Percentiles rank a stretch among this genome's conserved stretches.
These are phyloP conservation scores for Penstemon davidsonii DNA, from an alignment of 257 asterid genomes.

Conservation along the genomic window DNA sequence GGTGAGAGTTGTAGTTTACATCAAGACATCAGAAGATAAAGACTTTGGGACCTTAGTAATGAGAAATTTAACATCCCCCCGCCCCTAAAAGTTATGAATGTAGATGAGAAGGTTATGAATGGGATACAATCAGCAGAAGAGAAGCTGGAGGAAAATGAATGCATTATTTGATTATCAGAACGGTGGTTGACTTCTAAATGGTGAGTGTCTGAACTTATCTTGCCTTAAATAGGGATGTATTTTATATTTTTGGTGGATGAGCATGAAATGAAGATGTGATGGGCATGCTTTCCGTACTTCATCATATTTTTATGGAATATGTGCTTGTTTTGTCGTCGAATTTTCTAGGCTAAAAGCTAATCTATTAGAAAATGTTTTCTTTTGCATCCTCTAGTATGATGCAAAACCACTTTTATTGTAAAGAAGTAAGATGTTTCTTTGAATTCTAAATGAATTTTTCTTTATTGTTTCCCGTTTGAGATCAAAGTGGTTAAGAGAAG, in stretches of 20 bases:
- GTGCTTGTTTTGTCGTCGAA: not conserved
- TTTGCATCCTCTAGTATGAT: not conserved
- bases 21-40: not conserved
- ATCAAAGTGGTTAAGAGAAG: not conserved
- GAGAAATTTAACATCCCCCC: not conserved
- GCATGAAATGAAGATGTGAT: not conserved
- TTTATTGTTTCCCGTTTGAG: not conserved
- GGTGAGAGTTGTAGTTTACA: slow-evolving; percentile 34
- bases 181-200: slow-evolving; percentile 41
- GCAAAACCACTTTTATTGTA: not conserved
- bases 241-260: not conserved
- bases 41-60: not conserved
- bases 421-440: not conserved
- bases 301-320: not conserved
- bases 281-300: not conserved
- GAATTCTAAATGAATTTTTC: not conserved
- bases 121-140: slow-evolving; percentile 40
- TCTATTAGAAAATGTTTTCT: not conserved
- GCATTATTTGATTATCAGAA: slow-evolving; percentile 42
- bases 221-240: not conserved
- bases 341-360: not conserved
- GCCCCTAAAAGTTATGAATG: not conserved
- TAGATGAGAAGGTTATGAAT: slow-evolving; percentile 46
- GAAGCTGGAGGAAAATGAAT: slow-evolving; percentile 37
- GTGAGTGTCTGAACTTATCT: slow-evolving; percentile 37